phyloP scores from a whole-genome alignment of 805 yeast species.

The Candida ficus region DNA sequence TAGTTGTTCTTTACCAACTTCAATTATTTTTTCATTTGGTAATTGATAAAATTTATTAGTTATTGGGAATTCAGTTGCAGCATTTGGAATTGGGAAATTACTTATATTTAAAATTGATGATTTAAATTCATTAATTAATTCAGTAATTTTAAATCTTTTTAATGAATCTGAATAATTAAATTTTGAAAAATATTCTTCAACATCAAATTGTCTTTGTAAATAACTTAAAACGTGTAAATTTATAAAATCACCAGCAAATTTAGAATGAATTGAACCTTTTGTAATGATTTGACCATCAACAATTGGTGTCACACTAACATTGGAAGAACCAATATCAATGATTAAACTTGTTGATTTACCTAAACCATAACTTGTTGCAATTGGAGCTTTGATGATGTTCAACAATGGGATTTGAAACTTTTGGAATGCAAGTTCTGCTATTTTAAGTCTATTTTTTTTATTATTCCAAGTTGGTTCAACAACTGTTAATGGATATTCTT shows the following conservation, averaged over 20 bases:
- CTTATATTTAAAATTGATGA: slow-evolving; percentile 34
- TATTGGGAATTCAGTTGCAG: slow-evolving; percentile 29
- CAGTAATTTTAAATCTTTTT: slow-evolving; percentile 32
- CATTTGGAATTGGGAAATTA: slow-evolving; percentile 33
- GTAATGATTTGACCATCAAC: slow-evolving; percentile 66
- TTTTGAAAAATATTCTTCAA: slow-evolving; percentile 18
- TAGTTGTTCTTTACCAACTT: slow-evolving; percentile 48
- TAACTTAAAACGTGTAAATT: slow-evolving; percentile 56
- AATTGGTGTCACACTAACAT: slow-evolving; percentile 70
- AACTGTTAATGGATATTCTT: slow-evolving; percentile 61
- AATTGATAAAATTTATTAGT: slow-evolving; percentile 47
- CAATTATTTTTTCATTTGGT: slow-evolving; percentile 47
- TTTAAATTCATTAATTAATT: slow-evolving; percentile 46
- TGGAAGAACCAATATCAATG: slow-evolving; percentile 71
- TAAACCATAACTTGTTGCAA: slow-evolving; percentile 72
- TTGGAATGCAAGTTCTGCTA: slow-evolving; percentile 73
- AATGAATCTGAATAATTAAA: slow-evolving; percentile 30
- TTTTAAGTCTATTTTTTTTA: slow-evolving; percentile 46
- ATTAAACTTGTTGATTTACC: slow-evolving; percentile 77
- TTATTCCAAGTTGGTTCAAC: slow-evolving; percentile 70
- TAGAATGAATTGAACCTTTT: slow-evolving; percentile 61
- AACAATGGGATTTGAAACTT: slow-evolving; percentile 70
- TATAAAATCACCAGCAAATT: slow-evolving; percentile 81
- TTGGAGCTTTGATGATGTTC: slow-evolving; percentile 68
- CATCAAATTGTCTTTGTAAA: slow-evolving; percentile 30